Evolutionary conservation across 2,329 filamentous ascomycete species (phyloP), one percentile per base, ranked within the genome.

Genomic region (Phoma sp.): DNA sequence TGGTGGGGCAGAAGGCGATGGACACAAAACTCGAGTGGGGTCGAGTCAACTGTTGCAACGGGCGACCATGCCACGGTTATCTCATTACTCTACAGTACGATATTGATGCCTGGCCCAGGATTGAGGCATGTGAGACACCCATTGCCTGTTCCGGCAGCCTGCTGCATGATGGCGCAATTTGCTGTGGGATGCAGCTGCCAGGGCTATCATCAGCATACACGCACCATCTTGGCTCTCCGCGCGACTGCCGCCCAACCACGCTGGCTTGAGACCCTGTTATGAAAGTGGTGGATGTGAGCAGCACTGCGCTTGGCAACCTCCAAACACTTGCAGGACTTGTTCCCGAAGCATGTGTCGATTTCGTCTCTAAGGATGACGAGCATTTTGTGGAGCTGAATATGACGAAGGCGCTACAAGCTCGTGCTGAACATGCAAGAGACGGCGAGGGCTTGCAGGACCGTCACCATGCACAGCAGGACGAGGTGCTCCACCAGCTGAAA

Each of bases 1-100:
- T 45, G 42, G 52, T 53, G 54, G 57, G 44, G 56, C 47, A 50
- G 23, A 42, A 32, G 36, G 36, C 36, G 24, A 43, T 38, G n/a
- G 46, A 49, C 36, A 42, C 14, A 52, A 46, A 40, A 42, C 38
- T 45, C 35, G 36, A 52, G 42, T 42, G 35, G 39, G 32, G 47
- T 33, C 27, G 27, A 40, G 44, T 47, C 39, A 11, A 14, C 40
- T 33, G 18, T 48, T 44, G 51, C 45, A 48, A 49, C 30, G 52
- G 47, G 46, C 37, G 52, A 41, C 30, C 11, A 36, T 9, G 30
- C 45, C 18, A 45, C 25, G 27, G 35, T 24, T 29, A 27, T 55
- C 46, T 46, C 41, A 43, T 42, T 25, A 50, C 22, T 30, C 42
- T 13, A n/a, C 32, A 5, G 38, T 33, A 9, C 27, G 27, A 29